Base-by-base conservation (phyloP, 139 green algal genomes). In the Tetraselmis chui region DNA sequence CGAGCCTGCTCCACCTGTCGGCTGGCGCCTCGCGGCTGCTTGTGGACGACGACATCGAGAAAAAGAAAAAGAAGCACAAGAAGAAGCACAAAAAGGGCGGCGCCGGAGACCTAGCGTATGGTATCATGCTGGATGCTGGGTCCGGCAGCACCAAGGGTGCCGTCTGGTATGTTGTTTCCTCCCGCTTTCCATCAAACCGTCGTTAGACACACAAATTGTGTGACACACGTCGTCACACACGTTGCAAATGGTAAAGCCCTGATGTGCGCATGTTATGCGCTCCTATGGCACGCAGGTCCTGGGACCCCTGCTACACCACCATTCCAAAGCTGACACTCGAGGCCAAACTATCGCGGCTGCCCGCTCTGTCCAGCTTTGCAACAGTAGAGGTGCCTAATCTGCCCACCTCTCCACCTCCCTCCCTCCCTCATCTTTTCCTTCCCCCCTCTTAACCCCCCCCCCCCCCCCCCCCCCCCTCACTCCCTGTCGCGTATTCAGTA, bases 121-220 rank as follows among this genome's bases (percentile, higher is more conserved):
- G 76, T 18, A 79, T 79, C 76, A 5, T 79, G 76, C 29, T 79
- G 76, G 76, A 79, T 18, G 76, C 76, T 22, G 76, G 76, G 11
- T 79, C 76, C 18, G 76, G 76, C 29, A 79, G 76, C 76, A 79
- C 76, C 76, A 79, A 79, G 29, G 76, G 76, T 18, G 29, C 11
- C 18, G 29, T 79, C 76, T 79, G 29, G 29, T 67, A 18, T 18
- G 45, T 5, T 18, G 45, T 67, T n/a, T n/a, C n/a, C n/a, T n/a
- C n/a, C n/a, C n/a, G n/a, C n/a, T n/a, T n/a, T n/a, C n/a, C n/a
- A n/a, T n/a, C n/a, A n/a, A n/a, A n/a, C n/a, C n/a, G n/a, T n/a
- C n/a, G n/a, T n/a, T n/a, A n/a, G n/a, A n/a, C n/a, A n/a, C n/a
- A n/a, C n/a, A n/a, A n/a, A n/a, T n/a, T n/a, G n/a, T n/a, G n/a